Conservation (phyloP, 768 basidiomycete genomes). For the Rhodotorula babjevae region DNA sequence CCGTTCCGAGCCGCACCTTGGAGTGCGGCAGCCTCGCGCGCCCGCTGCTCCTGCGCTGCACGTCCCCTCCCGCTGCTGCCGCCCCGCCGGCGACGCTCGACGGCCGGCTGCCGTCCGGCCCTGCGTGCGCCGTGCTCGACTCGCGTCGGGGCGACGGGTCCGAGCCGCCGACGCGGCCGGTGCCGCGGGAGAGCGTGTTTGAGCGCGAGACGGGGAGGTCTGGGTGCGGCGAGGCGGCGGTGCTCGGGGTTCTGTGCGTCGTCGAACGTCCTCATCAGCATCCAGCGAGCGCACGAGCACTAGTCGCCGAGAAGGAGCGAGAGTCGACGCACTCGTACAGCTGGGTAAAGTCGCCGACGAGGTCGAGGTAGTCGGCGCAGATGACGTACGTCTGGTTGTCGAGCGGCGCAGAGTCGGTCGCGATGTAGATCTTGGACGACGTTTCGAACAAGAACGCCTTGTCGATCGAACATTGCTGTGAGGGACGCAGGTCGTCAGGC, state of each 20-base stretch:
- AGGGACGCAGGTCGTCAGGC: neutral
- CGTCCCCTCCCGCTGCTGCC: neutral
- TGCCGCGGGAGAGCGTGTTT: neutral
- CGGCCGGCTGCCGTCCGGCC: neutral
- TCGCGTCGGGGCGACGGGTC: neutral
- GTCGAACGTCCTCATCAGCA: too few relatives aligned
- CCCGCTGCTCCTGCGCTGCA: neutral
- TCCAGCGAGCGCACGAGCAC: neutral
- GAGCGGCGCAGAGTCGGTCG: constrained; percentile 86
- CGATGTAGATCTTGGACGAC: constrained; percentile 77
- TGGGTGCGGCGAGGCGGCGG: neutral
- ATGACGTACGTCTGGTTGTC: constrained; percentile 81
- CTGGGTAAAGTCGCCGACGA: constrained; percentile 76
- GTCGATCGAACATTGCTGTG: constrained; percentile 79
- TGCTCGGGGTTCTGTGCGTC: neutral
- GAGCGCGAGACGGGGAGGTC: constrained; percentile 17
- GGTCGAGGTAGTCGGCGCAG: constrained; percentile 84
- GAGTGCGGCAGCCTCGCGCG: constrained; percentile 19
- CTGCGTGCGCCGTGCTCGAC: neutral
- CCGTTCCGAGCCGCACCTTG: constrained; percentile 48
- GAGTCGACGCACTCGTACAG: constrained; percentile 66
- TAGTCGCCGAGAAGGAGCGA: neutral
- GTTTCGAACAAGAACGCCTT: constrained; percentile 93
- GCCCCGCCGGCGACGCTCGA: neutral
- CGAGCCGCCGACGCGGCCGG: neutral